phyloP scores from a whole-genome alignment of 441 rosid genomes.

The Erysimum pusillum region DNA sequence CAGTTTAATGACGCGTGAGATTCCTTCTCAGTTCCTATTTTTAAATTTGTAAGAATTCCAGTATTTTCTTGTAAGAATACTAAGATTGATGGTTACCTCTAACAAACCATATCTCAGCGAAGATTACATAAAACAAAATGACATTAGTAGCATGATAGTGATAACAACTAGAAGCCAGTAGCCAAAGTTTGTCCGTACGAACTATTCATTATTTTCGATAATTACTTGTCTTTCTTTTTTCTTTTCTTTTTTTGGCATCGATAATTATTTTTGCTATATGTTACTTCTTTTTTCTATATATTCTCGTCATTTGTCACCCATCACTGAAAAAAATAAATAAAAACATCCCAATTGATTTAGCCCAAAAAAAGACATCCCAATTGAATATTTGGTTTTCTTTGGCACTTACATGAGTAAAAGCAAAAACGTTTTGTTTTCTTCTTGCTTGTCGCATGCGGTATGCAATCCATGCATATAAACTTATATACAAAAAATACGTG shows the following conservation, averaged over 20 bases:
- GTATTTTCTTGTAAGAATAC: not conserved
- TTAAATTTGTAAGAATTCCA: not conserved
- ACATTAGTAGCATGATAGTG: not conserved
- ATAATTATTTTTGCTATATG: not conserved
- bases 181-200: not conserved
- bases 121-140: not conserved
- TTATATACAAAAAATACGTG: conserved; percentile 6
- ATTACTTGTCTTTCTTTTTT: not conserved
- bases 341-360: conserved; percentile 20
- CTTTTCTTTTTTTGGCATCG: no score
- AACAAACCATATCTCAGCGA: not conserved
- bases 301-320: conserved; percentile 34
- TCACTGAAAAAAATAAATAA: conserved; percentile 19
- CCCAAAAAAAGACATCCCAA: conserved; percentile 7
- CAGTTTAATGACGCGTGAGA: not conserved
- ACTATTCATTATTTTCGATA: not conserved
- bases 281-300: not conserved
- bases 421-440: conserved; percentile 41
- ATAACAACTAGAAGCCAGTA: not conserved
- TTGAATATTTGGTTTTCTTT: conserved; percentile 29
- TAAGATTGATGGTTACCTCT: not conserved
- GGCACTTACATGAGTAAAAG: conserved; percentile 36
- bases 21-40: not conserved
- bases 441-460: conserved; percentile 27
- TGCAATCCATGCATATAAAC: conserved; percentile 36